Percentiles rank a stretch among this genome's conserved stretches.
Evolutionary conservation across 2,329 filamentous ascomycete species (phyloP).

Genomic region (Coniella vitis): DNA sequence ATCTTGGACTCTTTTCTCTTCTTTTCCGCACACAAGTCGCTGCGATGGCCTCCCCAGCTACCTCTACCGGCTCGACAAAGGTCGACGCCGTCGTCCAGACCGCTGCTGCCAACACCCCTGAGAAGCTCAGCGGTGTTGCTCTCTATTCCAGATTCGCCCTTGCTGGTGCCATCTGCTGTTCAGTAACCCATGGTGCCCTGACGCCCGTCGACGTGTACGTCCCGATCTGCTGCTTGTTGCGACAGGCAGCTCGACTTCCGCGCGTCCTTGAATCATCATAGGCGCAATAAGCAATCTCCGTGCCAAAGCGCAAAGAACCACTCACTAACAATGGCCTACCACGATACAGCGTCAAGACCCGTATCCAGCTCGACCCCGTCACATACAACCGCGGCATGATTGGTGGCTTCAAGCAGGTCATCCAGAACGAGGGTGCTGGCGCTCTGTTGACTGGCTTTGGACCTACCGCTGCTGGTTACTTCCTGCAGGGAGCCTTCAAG

Average conservation of each 20-base stretch:
- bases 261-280: no score
- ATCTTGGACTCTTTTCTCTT: conserved; percentile 20
- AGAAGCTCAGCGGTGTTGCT: conserved; percentile 44
- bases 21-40: conserved; percentile 17
- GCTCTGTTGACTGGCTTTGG: conserved; percentile 81
- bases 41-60: conserved; percentile 37
- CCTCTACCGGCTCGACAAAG: conserved; percentile 35
- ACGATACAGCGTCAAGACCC: conserved; percentile 83
- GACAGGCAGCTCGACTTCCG: no score
- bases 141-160: conserved; percentile 97
- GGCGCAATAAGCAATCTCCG: no score
- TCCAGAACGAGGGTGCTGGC: conserved; percentile 76
- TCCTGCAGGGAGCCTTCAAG: conserved; percentile 90
- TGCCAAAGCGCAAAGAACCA: conserved; percentile 10
- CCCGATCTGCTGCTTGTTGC: neutral
- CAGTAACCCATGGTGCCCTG: conserved; percentile 91
- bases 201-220: conserved; percentile 99
- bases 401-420: conserved; percentile 80
- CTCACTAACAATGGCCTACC: conserved; percentile 1
- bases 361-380: conserved; percentile 84
- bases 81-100: conserved; percentile 38
- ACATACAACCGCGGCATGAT: conserved; percentile 87
- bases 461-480: conserved; percentile 83
- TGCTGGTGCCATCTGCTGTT: conserved; percentile 96
- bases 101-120: conserved; percentile 33